Conservation (phyloP, 306 rosid species). For the Glycine soja region DNA sequence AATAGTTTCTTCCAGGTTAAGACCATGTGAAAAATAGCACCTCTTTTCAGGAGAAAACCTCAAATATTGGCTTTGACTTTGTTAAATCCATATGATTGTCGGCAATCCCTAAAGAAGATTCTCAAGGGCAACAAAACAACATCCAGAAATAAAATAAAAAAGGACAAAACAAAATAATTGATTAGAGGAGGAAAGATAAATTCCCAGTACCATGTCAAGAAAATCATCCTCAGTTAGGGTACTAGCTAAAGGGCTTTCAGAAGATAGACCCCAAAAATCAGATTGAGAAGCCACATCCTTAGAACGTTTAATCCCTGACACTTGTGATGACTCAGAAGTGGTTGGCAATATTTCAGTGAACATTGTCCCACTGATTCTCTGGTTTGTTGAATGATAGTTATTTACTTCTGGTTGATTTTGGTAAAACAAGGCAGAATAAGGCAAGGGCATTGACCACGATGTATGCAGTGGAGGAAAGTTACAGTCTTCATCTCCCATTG, state of each 20-base stretch:
- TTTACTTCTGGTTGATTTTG: slow-evolving; percentile 60
- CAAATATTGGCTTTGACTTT: slow-evolving; percentile 14
- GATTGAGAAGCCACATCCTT: slow-evolving; percentile 54
- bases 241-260: slow-evolving; percentile 64
- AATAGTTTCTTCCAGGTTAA: slow-evolving; percentile 14
- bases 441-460: slow-evolving; percentile 69
- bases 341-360: slow-evolving; percentile 47
- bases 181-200: slow-evolving; percentile 26
- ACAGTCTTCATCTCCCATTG: slow-evolving; percentile 56
- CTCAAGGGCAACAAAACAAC: neutral
- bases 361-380: slow-evolving; percentile 53
- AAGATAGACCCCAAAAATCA: slow-evolving; percentile 62
- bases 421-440: slow-evolving; percentile 58
- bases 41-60: neutral
- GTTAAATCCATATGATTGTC: slow-evolving; percentile 1
- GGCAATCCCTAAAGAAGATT: slow-evolving; percentile 13
- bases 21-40: neutral
- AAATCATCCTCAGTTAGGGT: slow-evolving; percentile 73
- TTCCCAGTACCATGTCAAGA: slow-evolving; percentile 72
- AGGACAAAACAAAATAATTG: neutral
- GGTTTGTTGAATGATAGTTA: slow-evolving; percentile 55
- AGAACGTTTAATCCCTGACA: slow-evolving; percentile 53
- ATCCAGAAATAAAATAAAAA: neutral
- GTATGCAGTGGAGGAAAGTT: slow-evolving; percentile 49
- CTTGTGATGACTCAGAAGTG: slow-evolving; percentile 51